Evolutionary conservation across 2,329 filamentous ascomycete genomes (phyloP), one percentile per base, ranked within the genome.

Genomic region (Allantophomopsis cytisporea): DNA sequence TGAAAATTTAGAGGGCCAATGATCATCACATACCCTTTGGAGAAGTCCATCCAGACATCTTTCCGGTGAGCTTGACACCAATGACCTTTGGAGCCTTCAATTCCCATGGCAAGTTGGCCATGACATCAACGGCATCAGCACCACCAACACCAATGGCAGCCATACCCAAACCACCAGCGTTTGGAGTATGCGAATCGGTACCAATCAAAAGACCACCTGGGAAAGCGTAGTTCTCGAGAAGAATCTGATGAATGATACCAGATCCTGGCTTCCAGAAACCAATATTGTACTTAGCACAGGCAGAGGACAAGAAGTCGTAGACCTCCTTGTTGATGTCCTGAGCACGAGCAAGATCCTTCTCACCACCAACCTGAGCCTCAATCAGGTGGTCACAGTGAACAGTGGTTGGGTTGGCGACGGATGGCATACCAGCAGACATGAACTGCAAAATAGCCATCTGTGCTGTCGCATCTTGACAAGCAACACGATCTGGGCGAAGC

Each of bases 381-480:
- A 98, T 98, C 73, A 98, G 78, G 69, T 98, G 91, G 65, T 98
- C 91, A 61, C 91, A 96, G 77, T 98, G 91, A 47, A 98, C 89
- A 37, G 89, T 96, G 54, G 82, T 79, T 38, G 91, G 91, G 56
- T 93, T 96, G 47, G 88, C 88, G 45, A 96, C 91, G 17, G 82
- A 80, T 50, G 86, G 84, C 85, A 98, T 89, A 62, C 89, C 89
- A 45, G 91, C 89, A 41, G 86, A 94, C 88, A 98, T 98, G 76
- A 98, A 98, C 71, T 98, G 91, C 43, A 98, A 75, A 52, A 98
- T 94, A 49, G 91, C 91, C 91, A 98, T 98, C 75, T 98, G 91
- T 48, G 91, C 91, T 44, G 91, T 96, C 60, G 91, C 91, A 76
- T 98, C 91, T 73, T 98, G 91, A 74, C 91, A 96, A 63, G 91